Conservation (phyloP, 768 basidiomycete species). For the Chiua virens region DNA sequence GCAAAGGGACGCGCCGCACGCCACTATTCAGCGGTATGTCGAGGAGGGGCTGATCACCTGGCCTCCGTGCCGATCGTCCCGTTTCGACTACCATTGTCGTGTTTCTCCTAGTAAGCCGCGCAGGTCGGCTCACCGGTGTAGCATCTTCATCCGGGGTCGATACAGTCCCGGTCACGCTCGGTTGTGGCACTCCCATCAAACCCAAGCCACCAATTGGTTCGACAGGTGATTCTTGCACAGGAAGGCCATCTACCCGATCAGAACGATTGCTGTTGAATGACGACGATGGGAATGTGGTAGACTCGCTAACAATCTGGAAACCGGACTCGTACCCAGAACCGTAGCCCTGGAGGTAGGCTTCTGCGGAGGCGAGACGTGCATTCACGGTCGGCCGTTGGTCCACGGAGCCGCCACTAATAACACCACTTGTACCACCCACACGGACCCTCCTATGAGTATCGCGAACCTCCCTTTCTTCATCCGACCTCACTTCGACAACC, state of each 20-base stretch:
- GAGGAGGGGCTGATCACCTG: constrained; percentile 11
- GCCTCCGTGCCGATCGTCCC: constrained; percentile 20
- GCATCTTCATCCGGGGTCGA: constrained; percentile 28
- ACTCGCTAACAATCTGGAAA: constrained; percentile 21
- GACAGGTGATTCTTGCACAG: constrained; percentile 31
- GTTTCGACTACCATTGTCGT: constrained; percentile 19
- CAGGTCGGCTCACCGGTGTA: constrained; percentile 24
- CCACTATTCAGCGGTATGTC: constrained; percentile 16
- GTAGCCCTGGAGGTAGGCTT: constrained; percentile 37
- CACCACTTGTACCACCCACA: constrained; percentile 10
- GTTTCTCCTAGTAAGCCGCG: constrained; percentile 24
- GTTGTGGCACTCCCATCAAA: constrained; percentile 26
- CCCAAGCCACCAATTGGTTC: constrained; percentile 25
- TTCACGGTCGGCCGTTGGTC: constrained; percentile 4
- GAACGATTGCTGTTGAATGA: constrained; percentile 19
- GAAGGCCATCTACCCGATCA: constrained; percentile 22
- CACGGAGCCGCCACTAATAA: background rate
- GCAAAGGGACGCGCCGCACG: constrained; percentile 18
- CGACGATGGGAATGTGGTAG: constrained; percentile 16
- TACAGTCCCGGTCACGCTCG: constrained; percentile 20
- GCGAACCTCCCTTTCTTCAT: constrained; percentile 27
- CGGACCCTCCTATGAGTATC: constrained; percentile 5
- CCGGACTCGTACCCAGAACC: constrained; percentile 35
- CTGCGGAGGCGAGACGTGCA: constrained; percentile 33
- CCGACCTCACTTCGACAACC: constrained; percentile 30